Evolutionary conservation across 2,329 filamentous ascomycete genomes (phyloP).

Genomic region (Paecilomyces fulvus): DNA sequence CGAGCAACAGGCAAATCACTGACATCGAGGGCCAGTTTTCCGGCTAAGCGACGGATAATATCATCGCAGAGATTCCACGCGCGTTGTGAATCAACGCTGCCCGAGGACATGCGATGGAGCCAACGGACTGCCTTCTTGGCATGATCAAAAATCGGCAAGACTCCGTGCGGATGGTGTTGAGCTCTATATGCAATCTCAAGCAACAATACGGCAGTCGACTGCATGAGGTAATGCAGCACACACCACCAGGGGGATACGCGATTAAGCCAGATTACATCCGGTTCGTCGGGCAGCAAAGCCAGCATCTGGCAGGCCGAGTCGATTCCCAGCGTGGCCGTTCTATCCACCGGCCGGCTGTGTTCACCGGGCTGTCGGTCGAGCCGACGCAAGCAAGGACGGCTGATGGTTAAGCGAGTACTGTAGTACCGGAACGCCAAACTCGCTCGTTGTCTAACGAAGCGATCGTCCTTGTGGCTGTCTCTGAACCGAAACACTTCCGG

Average conservation of each 20-base stretch:
- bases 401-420: conserved; percentile 34
- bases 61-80: neutral
- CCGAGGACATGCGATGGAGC: conserved; percentile 14
- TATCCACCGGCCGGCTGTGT: conserved; percentile 21
- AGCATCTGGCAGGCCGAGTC: conserved; percentile 27
- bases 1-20: neutral
- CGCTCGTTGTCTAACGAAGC: conserved; percentile 24
- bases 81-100: neutral
- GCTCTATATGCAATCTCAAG: conserved; percentile 18
- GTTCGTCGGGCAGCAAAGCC: conserved; percentile 26
- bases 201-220: conserved; percentile 31
- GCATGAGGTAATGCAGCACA: conserved; percentile 33
- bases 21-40: neutral
- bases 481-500: conserved; percentile 29
- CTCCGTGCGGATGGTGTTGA: conserved; percentile 21
- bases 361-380: conserved; percentile 22
- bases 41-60: neutral
- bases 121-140: conserved; percentile 28
- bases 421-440: conserved; percentile 35
- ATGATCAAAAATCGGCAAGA: conserved; percentile 16
- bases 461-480: conserved; percentile 15
- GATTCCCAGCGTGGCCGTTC: conserved; percentile 28
- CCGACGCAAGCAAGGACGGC: conserved; percentile 36
- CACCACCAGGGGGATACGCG: conserved; percentile 32
- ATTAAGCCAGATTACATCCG: conserved; percentile 22